Percentiles rank a stretch among this genome's conserved stretches.
phyloP scores from a whole-genome alignment of 106 monocot genomes.

The Cymbidium sinense region DNA sequence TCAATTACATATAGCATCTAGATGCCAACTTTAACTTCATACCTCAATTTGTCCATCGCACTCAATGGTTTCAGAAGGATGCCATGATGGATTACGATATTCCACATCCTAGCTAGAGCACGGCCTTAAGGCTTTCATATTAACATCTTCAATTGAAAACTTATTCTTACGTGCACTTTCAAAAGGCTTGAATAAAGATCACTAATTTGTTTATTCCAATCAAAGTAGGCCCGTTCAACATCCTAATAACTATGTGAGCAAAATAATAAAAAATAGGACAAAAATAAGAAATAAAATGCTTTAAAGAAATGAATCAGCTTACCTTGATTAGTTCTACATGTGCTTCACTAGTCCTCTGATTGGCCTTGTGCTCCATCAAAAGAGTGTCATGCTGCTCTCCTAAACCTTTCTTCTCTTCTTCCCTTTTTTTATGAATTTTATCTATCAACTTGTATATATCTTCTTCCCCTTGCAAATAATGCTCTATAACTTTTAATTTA shows the following conservation, averaged over 20 bases:
- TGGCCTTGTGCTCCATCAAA: conserved; percentile 56
- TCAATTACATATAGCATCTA: background rate
- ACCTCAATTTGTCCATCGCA: conserved; percentile 25
- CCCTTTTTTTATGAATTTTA: conserved; percentile 31
- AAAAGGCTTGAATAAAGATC: conserved; percentile 55
- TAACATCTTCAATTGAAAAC: conserved; percentile 33
- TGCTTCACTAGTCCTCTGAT: conserved; percentile 60
- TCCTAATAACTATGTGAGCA: conserved; percentile 26
- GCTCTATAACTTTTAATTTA: conserved; percentile 58
- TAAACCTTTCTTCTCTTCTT: conserved; percentile 40
- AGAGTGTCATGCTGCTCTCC: conserved; percentile 42
- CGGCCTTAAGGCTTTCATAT: conserved; percentile 33
- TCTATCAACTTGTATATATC: conserved; percentile 48
- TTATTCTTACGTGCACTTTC: conserved; percentile 42
- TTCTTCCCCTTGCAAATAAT: conserved; percentile 56
- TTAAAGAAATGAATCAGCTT: background rate
- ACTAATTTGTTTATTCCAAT: conserved; percentile 84
- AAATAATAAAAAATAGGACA: background rate
- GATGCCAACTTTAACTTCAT: background rate
- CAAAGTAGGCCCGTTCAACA: conserved; percentile 25
- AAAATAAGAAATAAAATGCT: background rate
- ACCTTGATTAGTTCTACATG: conserved; percentile 63
- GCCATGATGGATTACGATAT: conserved; percentile 50
- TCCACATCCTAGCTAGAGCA: conserved; percentile 49
- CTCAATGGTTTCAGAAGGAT: conserved; percentile 49